phyloP scores from a whole-genome alignment of 768 basidiomycete genomes.

The Kwoniella newhampshirensis region DNA sequence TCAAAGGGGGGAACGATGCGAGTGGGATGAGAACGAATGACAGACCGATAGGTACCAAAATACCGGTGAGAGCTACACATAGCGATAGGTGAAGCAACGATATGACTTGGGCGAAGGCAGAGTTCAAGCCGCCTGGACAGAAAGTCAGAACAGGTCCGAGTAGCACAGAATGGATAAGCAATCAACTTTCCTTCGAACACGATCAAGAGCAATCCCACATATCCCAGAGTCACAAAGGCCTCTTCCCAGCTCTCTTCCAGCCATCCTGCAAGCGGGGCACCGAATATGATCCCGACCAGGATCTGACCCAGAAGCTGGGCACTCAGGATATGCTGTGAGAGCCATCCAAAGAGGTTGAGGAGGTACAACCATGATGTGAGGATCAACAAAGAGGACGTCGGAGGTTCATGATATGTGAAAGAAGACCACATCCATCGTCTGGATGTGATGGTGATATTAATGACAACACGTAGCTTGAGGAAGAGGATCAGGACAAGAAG shows the following conservation, averaged over 20 bases:
- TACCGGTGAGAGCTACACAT: slow-evolving; percentile 60
- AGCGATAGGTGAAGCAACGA: slow-evolving; percentile 59
- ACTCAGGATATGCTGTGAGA: slow-evolving; percentile 56
- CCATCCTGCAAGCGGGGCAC: slow-evolving; percentile 59
- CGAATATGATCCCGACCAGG: slow-evolving; percentile 62
- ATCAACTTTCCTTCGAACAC: slow-evolving; percentile 58
- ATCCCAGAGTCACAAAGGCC: slow-evolving; percentile 58
- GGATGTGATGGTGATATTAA: too few relatives aligned
- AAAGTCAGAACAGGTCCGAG: not conserved
- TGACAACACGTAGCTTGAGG: too few relatives aligned
- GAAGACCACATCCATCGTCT: slow-evolving; percentile 29
- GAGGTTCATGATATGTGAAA: slow-evolving; percentile 53
- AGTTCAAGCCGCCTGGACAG: slow-evolving; percentile 60
- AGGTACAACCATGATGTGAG: slow-evolving; percentile 62
- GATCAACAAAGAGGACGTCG: slow-evolving; percentile 55
- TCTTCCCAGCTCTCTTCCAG: slow-evolving; percentile 55
- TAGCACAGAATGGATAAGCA: not conserved
- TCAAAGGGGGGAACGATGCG: slow-evolving; percentile 58
- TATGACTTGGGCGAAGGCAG: slow-evolving; percentile 58
- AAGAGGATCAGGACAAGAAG: too few relatives aligned
- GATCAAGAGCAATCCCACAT: slow-evolving; percentile 59
- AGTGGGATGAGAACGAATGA: slow-evolving; percentile 57
- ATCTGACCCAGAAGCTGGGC: slow-evolving; percentile 62
- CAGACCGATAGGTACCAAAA: slow-evolving; percentile 52
- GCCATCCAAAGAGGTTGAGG: slow-evolving; percentile 58